Conservation (phyloP, 495 filamentous ascomycete genomes). For the Tuber magnatum region DNA sequence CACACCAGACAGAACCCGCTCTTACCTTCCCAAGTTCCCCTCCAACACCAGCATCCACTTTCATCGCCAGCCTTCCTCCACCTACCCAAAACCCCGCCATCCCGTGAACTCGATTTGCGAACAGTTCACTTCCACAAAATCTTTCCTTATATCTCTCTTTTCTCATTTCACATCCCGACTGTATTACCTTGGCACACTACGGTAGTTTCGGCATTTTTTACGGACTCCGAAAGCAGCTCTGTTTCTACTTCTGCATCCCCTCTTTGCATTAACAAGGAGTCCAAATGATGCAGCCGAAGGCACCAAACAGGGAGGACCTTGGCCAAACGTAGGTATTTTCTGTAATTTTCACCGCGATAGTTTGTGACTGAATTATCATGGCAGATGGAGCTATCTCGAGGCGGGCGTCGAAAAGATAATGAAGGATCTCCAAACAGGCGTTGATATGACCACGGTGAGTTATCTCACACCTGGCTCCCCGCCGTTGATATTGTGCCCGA, state of each 20-base stretch:
- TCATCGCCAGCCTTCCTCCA: constrained; percentile 19
- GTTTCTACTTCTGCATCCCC: constrained; percentile 12
- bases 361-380: constrained; percentile 27
- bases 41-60: constrained; percentile 31
- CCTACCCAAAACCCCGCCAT: constrained; percentile 15
- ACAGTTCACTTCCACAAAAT: constrained; percentile 12
- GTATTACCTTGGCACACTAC: constrained; percentile 28
- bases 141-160: not conserved
- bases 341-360: constrained; percentile 10
- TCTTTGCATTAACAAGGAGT: constrained; percentile 9
- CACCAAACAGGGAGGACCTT: constrained; percentile 74
- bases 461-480: constrained; percentile 3
- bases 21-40: constrained; percentile 30
- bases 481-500: not conserved
- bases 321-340: constrained; percentile 62
- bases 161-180: constrained; percentile 5
- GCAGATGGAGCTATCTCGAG: constrained; percentile 83
- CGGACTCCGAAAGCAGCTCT: constrained; percentile 21
- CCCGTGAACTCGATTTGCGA: constrained; percentile 12
- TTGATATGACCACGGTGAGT: constrained; percentile 83
- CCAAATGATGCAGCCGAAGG: constrained; percentile 29
- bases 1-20: constrained; percentile 26
- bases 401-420: constrained; percentile 84
- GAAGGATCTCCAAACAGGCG: constrained; percentile 77
- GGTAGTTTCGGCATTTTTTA: constrained; percentile 20